These are phyloP conservation scores for Cynanchum wilfordii DNA, from an alignment of 257 asterid genomes.

Conservation along the genomic window DNA sequence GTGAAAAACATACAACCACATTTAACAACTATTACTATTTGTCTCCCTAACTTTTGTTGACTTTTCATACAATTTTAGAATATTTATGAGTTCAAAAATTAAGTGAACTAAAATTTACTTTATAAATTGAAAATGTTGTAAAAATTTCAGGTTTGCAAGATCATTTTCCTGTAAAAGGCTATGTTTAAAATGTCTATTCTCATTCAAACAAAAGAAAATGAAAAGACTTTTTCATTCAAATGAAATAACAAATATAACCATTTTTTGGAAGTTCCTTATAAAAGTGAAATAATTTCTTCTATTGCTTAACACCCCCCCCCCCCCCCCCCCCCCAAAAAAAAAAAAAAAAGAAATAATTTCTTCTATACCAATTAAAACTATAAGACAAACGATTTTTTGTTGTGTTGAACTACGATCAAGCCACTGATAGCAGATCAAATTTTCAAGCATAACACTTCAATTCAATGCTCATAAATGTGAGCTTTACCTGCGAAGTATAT, in stretches of 20 bases:
- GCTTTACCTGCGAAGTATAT: constrained; percentile 72
- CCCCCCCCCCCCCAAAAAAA: no score
- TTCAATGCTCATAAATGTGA: not conserved
- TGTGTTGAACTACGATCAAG: not conserved
- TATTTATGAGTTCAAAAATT: not conserved
- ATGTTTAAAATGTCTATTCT: not conserved
- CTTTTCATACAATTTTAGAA: not conserved
- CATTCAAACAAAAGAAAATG: not conserved
- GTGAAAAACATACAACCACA: not conserved
- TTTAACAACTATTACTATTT: not conserved
- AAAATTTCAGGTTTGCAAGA: not conserved
- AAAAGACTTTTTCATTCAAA: constrained; percentile 1
- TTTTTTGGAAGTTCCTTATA: no score
- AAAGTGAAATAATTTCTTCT: not conserved
- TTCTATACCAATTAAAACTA: not conserved
- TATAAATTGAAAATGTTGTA: not conserved
- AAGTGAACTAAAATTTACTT: not conserved
- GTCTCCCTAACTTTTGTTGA: not conserved
- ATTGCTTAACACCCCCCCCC: no score
- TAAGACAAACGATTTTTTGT: not conserved
- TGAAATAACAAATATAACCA: not conserved
- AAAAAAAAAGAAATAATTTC: not conserved
- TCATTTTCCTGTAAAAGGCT: not conserved
- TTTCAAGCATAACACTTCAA: not conserved
- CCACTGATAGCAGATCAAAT: not conserved